Conservation (phyloP, 192 early-diverging fungal species). For the Coemansia sp. region DNA sequence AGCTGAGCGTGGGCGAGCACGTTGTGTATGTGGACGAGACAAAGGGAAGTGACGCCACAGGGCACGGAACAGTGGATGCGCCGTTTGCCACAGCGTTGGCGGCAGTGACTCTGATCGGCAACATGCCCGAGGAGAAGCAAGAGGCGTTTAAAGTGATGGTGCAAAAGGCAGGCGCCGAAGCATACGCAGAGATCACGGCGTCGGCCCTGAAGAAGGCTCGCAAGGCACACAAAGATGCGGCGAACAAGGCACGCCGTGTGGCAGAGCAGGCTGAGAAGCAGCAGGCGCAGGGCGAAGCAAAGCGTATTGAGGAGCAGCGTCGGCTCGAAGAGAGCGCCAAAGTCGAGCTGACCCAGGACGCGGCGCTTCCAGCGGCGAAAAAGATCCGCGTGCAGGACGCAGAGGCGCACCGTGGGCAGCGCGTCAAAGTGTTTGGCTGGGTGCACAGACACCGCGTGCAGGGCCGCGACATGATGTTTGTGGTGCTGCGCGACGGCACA, state of each 20-base stretch:
- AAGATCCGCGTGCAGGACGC: conserved; percentile 78
- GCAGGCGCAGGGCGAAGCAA: conserved; percentile 57
- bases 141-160: conserved; percentile 61
- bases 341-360: conserved; percentile 73
- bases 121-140: conserved; percentile 45
- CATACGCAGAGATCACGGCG: conserved; percentile 75
- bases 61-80: conserved; percentile 67
- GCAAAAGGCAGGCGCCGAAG: conserved; percentile 70
- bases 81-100: conserved; percentile 78
- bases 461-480: conserved; percentile 96
- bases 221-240: conserved; percentile 63
- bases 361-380: conserved; percentile 68
- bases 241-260: conserved; percentile 79
- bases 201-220: conserved; percentile 92
- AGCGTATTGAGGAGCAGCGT: conserved; percentile 70
- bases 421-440: conserved; percentile 92
- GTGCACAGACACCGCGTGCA: conserved; percentile 93
- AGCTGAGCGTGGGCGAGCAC: conserved; percentile 32
- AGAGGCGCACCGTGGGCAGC: conserved; percentile 64
- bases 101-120: conserved; percentile 64
- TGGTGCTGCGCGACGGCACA: conserved; percentile 91
- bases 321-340: conserved; percentile 82
- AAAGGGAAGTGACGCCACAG: conserved; percentile 76
- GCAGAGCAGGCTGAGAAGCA: conserved; percentile 70
- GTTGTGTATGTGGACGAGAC: conserved; percentile 73